phyloP scores from a whole-genome alignment of 2,329 filamentous ascomycete genomes.

The Mycosphaerelloides madeirae region DNA sequence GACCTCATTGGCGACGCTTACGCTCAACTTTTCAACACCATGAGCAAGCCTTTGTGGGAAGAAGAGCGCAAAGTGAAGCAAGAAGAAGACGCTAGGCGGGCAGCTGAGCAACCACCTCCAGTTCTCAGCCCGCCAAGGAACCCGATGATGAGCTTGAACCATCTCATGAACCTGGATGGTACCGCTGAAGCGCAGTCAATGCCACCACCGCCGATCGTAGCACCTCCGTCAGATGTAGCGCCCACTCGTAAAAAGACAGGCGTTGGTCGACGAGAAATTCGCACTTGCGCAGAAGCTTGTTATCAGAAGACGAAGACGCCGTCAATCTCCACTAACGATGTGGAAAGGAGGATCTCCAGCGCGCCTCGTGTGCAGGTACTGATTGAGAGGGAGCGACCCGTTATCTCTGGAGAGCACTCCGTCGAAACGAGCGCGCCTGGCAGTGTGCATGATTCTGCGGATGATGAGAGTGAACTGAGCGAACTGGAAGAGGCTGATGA shows the following conservation, averaged over 20 bases:
- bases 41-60: constrained; percentile 57
- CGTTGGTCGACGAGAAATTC: constrained; percentile 56
- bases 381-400: constrained; percentile 21
- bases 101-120: constrained; percentile 12
- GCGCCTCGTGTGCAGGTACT: constrained; percentile 23
- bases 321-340: constrained; percentile 7
- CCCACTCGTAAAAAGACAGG: constrained; percentile 48
- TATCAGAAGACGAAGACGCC: constrained; percentile 33
- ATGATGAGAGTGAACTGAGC: constrained; percentile 53
- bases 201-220: constrained; percentile 5
- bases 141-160: constrained; percentile 30
- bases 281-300: constrained; percentile 55
- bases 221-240: constrained; percentile 10
- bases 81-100: constrained; percentile 24
- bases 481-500: constrained; percentile 50
- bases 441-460: constrained; percentile 51
- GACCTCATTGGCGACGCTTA: constrained; percentile 93
- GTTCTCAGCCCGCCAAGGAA: constrained; percentile 23
- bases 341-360: constrained; percentile 5
- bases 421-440: constrained; percentile 51
- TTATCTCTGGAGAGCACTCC: constrained; percentile 31
- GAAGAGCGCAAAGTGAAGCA: constrained; percentile 29
- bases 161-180: constrained; percentile 34
- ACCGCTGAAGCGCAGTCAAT: constrained; percentile 14
- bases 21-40: constrained; percentile 65